Evolutionary conservation across 2,329 filamentous ascomycete species (phyloP), one percentile per base, ranked within the genome.

Genomic region (Aspergillus japonicus): DNA sequence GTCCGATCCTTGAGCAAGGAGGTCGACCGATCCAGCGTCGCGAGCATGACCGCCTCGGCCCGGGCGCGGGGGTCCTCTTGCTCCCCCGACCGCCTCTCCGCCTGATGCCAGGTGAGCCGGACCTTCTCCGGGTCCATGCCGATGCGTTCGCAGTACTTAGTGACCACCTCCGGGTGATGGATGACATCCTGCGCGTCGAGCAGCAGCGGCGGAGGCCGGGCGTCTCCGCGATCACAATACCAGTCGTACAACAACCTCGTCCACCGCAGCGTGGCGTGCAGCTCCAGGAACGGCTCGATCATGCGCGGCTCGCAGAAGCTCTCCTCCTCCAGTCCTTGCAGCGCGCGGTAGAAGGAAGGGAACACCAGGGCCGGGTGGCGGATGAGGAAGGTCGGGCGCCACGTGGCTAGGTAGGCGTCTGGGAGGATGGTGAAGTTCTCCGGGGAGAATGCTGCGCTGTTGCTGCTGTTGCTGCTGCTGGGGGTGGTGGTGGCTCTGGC

Each of bases 331-430:
- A 29, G 55, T 16, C 50, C 16, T 14, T 26, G 33, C 10, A 59
- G 55, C 12, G 63, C 65, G 2, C 73, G 72, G 56, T 71, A 72
- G n/a, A 62, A 63, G 0, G 75, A 78, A 1, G 73, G 69, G 31
- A 76, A 73, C 8, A 67, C 60, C 14, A 77, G 57, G 11, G 70
- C 71, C 2, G 75, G 75, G 56, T 77, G 70, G 7, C 70, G 63
- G 56, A 75, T 73, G 21, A 73, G 63, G 56, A 75, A 70, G 4
- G 68, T 66, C 0, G 72, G 70, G 19, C 62, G 61, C 56, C 62
- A 72, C 4, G 57, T 66, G 16, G 59, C 58, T 26, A 76, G 62
- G 19, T 71, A 69, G 14, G 62, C 62, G 57, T 75, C 69, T 4
- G 74, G 64, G 8, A 75, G 57, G 5, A 72, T 23, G 0, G 73